These are phyloP conservation scores for Pisolithus albus DNA, from an alignment of 768 basidiomycete genomes.

Conservation along the genomic window DNA sequence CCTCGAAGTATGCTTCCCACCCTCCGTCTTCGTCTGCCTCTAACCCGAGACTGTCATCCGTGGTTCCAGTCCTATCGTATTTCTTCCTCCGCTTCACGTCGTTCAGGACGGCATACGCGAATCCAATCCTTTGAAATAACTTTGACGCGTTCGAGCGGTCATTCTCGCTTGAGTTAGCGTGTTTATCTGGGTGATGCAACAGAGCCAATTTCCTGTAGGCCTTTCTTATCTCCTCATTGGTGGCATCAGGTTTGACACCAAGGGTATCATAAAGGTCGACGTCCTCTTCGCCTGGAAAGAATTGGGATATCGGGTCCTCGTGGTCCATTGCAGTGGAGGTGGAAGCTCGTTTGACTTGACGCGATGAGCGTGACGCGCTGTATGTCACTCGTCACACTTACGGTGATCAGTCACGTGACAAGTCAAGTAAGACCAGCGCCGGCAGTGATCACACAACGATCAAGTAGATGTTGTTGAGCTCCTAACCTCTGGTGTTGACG, in stretches of 20 bases:
- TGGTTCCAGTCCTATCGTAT: conserved; percentile 84
- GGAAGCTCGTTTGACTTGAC: not conserved
- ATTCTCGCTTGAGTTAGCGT: conserved; percentile 49
- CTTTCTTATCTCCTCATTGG: conserved; percentile 65
- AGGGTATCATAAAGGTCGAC: conserved; percentile 80
- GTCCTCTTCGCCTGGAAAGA: conserved; percentile 67
- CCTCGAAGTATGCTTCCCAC: conserved; percentile 95
- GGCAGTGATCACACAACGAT: too few species aligned
- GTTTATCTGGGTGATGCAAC: conserved; percentile 86
- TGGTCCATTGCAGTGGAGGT: conserved; percentile 46
- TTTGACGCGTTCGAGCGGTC: conserved; percentile 61
- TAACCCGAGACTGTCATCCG: conserved; percentile 69
- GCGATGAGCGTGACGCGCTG: conserved; percentile 6
- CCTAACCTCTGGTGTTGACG: too few species aligned
- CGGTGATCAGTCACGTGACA: too few species aligned
- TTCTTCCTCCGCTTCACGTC: conserved; percentile 68
- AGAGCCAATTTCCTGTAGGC: conserved; percentile 84
- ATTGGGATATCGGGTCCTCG: conserved; percentile 63
- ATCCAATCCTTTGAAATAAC: conserved; percentile 90
- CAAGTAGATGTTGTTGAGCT: too few species aligned
- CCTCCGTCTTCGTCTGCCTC: conserved; percentile 67
- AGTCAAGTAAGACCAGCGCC: too few species aligned
- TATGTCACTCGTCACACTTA: conserved; percentile 3
- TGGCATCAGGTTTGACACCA: conserved; percentile 45
- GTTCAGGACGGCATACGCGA: conserved; percentile 83